These are phyloP conservation scores for Botryotinia globosa DNA, from an alignment of 2,329 filamentous ascomycete genomes.

Conservation along the genomic window DNA sequence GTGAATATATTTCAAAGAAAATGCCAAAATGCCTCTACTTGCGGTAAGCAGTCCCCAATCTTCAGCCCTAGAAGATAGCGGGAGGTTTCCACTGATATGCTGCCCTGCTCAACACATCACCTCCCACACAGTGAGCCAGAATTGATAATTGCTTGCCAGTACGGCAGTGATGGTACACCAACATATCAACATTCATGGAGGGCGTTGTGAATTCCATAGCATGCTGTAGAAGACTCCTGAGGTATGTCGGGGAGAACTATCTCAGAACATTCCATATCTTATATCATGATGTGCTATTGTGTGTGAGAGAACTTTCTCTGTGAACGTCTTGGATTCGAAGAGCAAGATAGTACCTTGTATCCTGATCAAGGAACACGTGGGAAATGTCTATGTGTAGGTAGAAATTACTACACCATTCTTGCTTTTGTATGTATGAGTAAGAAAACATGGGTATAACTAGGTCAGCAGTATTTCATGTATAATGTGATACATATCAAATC, in stretches of 20 bases:
- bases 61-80: neutral
- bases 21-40: neutral
- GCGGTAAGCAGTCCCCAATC: neutral
- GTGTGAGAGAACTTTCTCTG: neutral
- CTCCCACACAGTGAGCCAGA: neutral
- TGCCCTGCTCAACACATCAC: neutral
- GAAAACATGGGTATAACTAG: neutral
- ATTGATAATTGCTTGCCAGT: neutral
- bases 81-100: neutral
- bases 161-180: neutral
- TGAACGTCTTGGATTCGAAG: too few species aligned
- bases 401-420: neutral
- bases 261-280: neutral
- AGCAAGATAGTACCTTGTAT: neutral
- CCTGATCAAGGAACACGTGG: neutral
- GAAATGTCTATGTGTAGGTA: neutral
- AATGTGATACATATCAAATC: neutral
- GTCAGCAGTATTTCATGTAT: neutral
- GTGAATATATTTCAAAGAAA: neutral
- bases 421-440: neutral
- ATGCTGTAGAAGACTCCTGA: neutral
- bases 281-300: neutral
- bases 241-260: neutral
- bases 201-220: neutral
- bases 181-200: neutral